Evolutionary conservation across 495 filamentous ascomycete species (phyloP).

Genomic region (Aspergillus bertholletiae): DNA sequence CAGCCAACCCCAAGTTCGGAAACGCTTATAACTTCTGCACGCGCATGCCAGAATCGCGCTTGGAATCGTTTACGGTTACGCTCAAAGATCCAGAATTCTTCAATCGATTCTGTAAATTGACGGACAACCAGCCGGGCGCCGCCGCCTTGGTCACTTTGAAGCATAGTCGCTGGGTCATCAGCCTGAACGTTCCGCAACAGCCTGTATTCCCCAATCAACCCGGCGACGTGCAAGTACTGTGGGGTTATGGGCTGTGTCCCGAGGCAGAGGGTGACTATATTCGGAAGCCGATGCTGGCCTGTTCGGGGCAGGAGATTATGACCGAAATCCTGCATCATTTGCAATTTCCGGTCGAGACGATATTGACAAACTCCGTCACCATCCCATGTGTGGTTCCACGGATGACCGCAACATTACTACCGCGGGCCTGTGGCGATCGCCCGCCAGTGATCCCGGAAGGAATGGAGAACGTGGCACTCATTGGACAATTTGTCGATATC

Average conservation of each 20-base stretch:
- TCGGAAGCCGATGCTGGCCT: constrained; percentile 37
- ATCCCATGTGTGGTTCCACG: constrained; percentile 37
- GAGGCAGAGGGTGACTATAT: constrained; percentile 29
- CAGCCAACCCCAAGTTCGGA: constrained; percentile 28
- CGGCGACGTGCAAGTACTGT: constrained; percentile 25
- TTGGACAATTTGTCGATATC: constrained; percentile 45
- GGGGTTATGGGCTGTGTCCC: constrained; percentile 40
- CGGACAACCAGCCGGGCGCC: constrained; percentile 25
- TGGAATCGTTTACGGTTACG: constrained; percentile 41
- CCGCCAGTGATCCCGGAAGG: constrained; percentile 34
- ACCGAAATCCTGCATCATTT: constrained; percentile 35
- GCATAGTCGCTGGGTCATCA: constrained; percentile 35
- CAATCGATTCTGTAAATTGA: constrained; percentile 18
- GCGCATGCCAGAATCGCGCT: constrained; percentile 27
- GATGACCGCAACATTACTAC: constrained; percentile 25
- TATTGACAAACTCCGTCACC: constrained; percentile 18
- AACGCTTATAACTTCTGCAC: constrained; percentile 41
- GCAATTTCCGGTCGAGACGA: constrained; percentile 14
- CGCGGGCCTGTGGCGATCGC: constrained; percentile 25
- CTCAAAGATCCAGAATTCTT: constrained; percentile 30
- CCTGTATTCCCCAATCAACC: constrained; percentile 37
- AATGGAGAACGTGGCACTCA: constrained; percentile 34
- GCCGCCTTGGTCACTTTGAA: constrained; percentile 31
- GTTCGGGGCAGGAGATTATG: constrained; percentile 39
- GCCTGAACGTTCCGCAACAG: constrained; percentile 34